Evolutionary conservation across 2,329 filamentous ascomycete genomes (phyloP), one percentile per base, ranked within the genome.

Genomic region (Monosporascus sp.): DNA sequence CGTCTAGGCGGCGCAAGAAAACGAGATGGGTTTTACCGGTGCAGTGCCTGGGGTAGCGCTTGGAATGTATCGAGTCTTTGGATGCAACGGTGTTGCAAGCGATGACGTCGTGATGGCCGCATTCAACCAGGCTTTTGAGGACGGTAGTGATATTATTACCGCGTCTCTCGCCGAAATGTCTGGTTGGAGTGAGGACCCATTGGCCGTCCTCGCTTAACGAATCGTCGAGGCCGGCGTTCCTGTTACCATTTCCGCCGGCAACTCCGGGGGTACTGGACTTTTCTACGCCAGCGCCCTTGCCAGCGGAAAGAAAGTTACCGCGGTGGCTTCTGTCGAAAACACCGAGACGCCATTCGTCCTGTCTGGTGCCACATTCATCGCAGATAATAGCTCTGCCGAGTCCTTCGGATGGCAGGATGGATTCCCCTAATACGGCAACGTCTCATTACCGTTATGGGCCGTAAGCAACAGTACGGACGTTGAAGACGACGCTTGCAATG

Each of bases 31-130:
- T 44, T 73, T 73, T 57, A 70, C 65, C 24, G 73, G 73, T 36
- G 73, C 69, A 24, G 70, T 70, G 5, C 72, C 71, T 3, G 68
- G 67, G 39, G 72, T 68, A 3, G 73, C 63, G 14, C 58, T 76
- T 1, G 71, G 69, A 20, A 65, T 67, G 22, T 75, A 75, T 59
- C 65, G 68, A 31, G 68, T 71, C 2, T 70, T 73, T 50, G 66
- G 65, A 25, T 73, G 71, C 53, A 44, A 45, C 7, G 71, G 66
- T 6, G 45, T 31, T 11, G 58, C 67, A 2, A 58, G 62, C 3
- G 69, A 66, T 22, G 74, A 77, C 50, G 61, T 73, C 11, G 25
- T 77, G 45, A 68, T 74, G 43, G 66, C 65, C 3, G 73, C 72
- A 5, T 70, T 70, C 39, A 67, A 69, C 50, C 67, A 64, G 53